Evolutionary conservation across 1,139 yeast species (phyloP), one percentile per base, ranked within the genome.

Genomic region (Hansenula sp.): DNA sequence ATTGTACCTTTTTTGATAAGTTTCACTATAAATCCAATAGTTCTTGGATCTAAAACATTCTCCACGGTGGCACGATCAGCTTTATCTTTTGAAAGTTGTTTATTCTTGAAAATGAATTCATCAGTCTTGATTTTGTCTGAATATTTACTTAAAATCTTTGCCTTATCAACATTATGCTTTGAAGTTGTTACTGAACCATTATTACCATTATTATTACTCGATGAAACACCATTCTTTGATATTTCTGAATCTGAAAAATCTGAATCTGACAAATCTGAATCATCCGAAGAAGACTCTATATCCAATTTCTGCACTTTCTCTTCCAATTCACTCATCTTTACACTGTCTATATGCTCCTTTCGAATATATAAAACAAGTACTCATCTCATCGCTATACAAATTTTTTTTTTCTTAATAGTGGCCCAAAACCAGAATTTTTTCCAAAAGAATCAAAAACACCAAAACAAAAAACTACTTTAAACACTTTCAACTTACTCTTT

Each of bases 51-150:
- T 44, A 94, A 66, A 3, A 92, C 98, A 61, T 90, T 96, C 55
- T 94, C 97, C 17, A 89, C 95, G 0, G 99, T 94, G 5, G 98
- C 98, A 46, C 98, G 70, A 54, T 92, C 89, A 2, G 97, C 81
- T 55, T 90, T 80, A 63, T 92, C 98, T 50, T 79, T 80, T 37
- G 77, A 76, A 0, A 73, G 69, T 51, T 82, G 78, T 24, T 74
- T 82, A 48, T 69, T 73, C 46, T 75, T 77, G 47, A 77, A 66
- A 14, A 63, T 52, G 29, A 65, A 58, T 42, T 75, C 75, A 53
- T 81, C 88, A 1, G 80, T 70, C 48, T 79, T 80, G 55, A 83
- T 81, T 51, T 73, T 79, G 44, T 77, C 75, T 1, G 82, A 76
- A 60, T 78, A 81, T 51, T 73, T 78, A 16, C 75, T 76, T 25